phyloP scores from a whole-genome alignment of 305 asterid species.

The Fraxinus nigra region DNA sequence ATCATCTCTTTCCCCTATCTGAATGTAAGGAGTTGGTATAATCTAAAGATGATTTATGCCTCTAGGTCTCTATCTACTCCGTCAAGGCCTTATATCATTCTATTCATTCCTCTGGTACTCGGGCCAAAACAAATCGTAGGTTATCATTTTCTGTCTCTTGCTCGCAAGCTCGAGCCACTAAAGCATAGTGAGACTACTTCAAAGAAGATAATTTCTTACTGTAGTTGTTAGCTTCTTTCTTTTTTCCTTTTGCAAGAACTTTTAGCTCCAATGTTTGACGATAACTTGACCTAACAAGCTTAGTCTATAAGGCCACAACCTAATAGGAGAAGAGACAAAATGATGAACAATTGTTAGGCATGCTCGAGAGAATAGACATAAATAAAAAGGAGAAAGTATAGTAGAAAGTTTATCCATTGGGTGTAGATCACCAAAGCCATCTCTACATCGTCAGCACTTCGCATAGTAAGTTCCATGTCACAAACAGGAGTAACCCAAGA shows the following conservation, averaged over 20 bases:
- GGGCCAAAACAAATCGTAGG: not conserved
- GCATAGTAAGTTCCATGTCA: not conserved
- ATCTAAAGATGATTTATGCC: not conserved
- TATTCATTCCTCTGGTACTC: not conserved
- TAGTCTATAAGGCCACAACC: not conserved
- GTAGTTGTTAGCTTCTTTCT: not conserved
- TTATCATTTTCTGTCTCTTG: not conserved
- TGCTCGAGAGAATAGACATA: not conserved
- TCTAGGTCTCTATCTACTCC: not conserved
- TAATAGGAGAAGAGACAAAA: not conserved
- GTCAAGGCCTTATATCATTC: not conserved
- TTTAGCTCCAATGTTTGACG: not conserved
- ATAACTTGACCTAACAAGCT: not conserved
- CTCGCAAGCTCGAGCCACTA: not conserved
- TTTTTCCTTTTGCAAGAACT: not conserved
- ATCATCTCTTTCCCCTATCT: not conserved
- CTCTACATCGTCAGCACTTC: not conserved
- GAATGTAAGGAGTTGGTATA: not conserved
- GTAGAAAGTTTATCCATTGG: not conserved
- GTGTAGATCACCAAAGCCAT: not conserved
- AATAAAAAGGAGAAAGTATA: not conserved
- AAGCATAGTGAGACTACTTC: not conserved
- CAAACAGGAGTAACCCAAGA: not conserved
- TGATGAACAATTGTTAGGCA: not conserved
- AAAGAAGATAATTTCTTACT: not conserved